Conservation (phyloP, 352 stramenopile genomes). For the Globisporangium yorkense region DNA sequence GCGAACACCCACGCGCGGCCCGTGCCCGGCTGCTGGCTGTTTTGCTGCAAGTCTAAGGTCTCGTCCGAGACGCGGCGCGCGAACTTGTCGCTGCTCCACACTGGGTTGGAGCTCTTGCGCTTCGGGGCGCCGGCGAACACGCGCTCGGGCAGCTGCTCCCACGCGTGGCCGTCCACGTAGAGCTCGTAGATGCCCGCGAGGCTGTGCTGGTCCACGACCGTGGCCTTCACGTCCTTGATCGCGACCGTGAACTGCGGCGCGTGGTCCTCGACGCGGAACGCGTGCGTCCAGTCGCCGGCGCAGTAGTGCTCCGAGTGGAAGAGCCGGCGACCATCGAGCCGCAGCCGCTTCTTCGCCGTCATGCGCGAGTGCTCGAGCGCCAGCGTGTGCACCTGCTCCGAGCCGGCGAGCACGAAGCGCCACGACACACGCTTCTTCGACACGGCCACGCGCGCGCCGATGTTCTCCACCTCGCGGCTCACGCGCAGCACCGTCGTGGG, state of each 20-base stretch:
- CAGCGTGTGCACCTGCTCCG: constrained; percentile 76
- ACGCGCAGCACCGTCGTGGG: constrained; percentile 42
- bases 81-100: constrained; percentile 81
- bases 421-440: constrained; percentile 86
- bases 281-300: constrained; percentile 65
- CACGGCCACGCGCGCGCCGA: constrained; percentile 66
- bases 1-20: constrained; percentile 75
- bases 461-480: constrained; percentile 74
- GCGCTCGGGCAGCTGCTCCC: constrained; percentile 62
- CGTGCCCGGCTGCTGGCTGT: constrained; percentile 35
- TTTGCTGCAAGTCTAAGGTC: constrained; percentile 29
- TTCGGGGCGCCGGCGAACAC: constrained; percentile 22
- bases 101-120: constrained; percentile 23
- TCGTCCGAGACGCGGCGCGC: constrained; percentile 61
- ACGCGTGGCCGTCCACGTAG: constrained; percentile 48
- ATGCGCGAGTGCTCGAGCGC: constrained; percentile 83
- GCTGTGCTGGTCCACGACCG: constrained; percentile 61
- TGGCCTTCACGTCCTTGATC: constrained; percentile 71
- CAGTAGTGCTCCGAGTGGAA: constrained; percentile 68
- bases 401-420: constrained; percentile 73
- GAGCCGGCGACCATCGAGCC: constrained; percentile 69
- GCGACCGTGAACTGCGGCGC: constrained; percentile 44
- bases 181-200: constrained; percentile 73
- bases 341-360: constrained; percentile 77
- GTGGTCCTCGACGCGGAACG: constrained; percentile 49